Evolutionary conservation across 176 grass and related monocot genomes (phyloP), one percentile per base, ranked within the genome.

Genomic region (Zizania latifolia): DNA sequence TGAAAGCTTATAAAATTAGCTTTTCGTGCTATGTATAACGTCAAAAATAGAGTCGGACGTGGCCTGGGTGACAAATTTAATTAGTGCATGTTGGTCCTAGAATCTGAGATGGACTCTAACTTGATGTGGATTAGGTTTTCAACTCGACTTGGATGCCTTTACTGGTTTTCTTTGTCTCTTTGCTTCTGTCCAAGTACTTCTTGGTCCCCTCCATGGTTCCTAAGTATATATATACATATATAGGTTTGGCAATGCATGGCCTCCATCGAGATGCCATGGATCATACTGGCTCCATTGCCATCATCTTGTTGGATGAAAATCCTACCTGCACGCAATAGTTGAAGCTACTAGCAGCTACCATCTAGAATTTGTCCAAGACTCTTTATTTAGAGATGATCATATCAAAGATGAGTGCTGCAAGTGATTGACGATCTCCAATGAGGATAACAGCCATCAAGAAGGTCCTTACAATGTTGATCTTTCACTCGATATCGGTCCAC

Each of bases 251-350:
- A 41, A 19, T n/a, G 16, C 75, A 33, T 84, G 62, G 75, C 44
- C 81, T 68, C 62, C 71, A 19, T 64, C 75, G 86, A 80, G 30
- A 23, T 80, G 31, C 14, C 81, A 83, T 79, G 70, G 59, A 56
- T 32, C 75, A 45, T 56, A 79, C 12, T 44, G 41, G 62, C 10
- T 75, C 39, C 75, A 55, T 27, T n/a, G 85, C 15, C 79, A 60
- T 50, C 74, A 67, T 22, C 31, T 35, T 68, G 74, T 36, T 68
- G 74, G 43, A 37, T 69, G 68, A 19, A 79, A 68, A 69, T 62
- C 41, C 34, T 70, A 62, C 75, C 74, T n/a, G n/a, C 80, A 10
- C 12, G n/a, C 68, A 61, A 0, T 33, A 32, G 3, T 62, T 43
- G 80, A 83, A 53, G 51, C 72, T 77, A 13, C 78, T 23, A 22